Conservation (phyloP, 148 eudicot genomes). For the Drosera capensis region DNA sequence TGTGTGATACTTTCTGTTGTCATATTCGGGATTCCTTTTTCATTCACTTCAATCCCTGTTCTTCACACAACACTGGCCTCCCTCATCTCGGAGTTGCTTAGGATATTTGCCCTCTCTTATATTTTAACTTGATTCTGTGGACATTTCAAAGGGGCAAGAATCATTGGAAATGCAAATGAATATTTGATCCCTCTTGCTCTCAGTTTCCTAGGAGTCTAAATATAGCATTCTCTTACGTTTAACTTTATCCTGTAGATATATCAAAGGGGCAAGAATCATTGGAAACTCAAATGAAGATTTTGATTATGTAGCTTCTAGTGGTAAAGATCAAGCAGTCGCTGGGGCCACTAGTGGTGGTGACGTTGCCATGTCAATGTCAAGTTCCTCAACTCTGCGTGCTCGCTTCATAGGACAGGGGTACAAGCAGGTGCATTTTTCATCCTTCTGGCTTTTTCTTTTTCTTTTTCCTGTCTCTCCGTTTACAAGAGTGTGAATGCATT, state of each 20-base stretch:
- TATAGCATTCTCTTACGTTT: too few species aligned
- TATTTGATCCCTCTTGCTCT: too few species aligned
- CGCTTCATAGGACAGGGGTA: slow-evolving; percentile 90
- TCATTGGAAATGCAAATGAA: too few species aligned
- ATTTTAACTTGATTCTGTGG: too few species aligned
- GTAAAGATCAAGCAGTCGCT: slow-evolving; percentile 17
- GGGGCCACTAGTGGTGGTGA: slow-evolving; percentile 19
- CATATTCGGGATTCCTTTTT: too few species aligned
- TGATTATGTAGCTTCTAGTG: slow-evolving; percentile 8
- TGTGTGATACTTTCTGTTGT: too few species aligned
- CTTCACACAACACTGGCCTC: too few species aligned
- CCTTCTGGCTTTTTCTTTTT: background rate
- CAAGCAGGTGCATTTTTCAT: slow-evolving; percentile 44
- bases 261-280: slow-evolving; percentile 54
- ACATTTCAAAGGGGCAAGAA: too few species aligned
- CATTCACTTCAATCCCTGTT: too few species aligned
- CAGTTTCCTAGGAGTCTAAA: background rate
- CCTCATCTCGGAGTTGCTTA: too few species aligned
- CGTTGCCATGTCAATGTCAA: slow-evolving; percentile 15
- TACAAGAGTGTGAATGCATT: background rate
- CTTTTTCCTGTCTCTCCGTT: background rate
- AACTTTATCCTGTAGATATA: slow-evolving; percentile 36
- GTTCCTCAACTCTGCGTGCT: slow-evolving; percentile 41
- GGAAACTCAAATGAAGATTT: slow-evolving; percentile 18
- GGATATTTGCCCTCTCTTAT: too few species aligned